A percentile compares a stretch with the other conserved stretches of the same genome.
phyloP scores from a whole-genome alignment of 208 protist genomes.

The Leishmania tropica region DNA sequence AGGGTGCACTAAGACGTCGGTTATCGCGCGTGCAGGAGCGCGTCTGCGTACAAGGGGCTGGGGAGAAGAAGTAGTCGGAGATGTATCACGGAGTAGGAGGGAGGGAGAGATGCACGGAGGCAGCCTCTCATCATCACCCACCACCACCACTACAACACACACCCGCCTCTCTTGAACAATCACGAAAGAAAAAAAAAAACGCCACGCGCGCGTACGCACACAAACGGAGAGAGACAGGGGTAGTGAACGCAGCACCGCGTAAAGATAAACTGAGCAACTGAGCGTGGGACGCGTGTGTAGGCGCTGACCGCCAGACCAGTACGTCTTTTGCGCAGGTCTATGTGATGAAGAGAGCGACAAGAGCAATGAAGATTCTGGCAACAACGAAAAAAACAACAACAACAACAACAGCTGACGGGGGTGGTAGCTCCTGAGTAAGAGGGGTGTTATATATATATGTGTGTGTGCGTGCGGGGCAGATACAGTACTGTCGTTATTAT shows the following conservation, averaged over 20 bases:
- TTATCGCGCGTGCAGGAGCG: not conserved
- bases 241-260: not conserved
- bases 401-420: not conserved
- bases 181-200: no score
- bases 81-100: not conserved
- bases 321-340: not conserved
- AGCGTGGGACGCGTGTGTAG: not conserved
- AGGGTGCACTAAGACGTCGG: not conserved
- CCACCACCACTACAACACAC: no score
- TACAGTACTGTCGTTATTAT: not conserved
- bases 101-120: not conserved
- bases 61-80: not conserved
- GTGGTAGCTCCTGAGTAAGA: not conserved
- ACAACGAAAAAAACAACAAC: not conserved
- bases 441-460: no score
- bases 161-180: no score
- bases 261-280: not conserved
- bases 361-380: not conserved
- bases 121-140: no score
- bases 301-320: not conserved
- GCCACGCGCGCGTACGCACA: no score
- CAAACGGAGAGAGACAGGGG: no score
- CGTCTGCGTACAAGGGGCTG: not conserved
- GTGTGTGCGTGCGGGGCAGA: not conserved
- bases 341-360: not conserved